Evolutionary conservation across 352 stramenopile genomes (phyloP).

Genomic region (Globisporangium recalcitrans): DNA sequence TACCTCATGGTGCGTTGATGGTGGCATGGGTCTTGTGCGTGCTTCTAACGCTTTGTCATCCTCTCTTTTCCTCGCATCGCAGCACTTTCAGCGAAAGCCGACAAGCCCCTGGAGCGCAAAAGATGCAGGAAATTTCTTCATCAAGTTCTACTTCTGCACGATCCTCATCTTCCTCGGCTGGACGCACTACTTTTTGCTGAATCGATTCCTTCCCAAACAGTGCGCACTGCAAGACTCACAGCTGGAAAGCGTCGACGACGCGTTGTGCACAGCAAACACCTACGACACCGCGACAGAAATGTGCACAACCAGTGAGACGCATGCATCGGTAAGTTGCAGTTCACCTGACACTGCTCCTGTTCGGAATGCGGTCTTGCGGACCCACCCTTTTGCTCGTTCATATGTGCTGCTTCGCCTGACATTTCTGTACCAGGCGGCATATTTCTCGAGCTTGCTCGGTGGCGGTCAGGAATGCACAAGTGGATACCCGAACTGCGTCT

Average conservation of each 20-base stretch:
- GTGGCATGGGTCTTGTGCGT: background rate
- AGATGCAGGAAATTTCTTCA: conserved; percentile 78
- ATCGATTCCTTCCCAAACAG: conserved; percentile 41
- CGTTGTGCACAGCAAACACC: conserved; percentile 26
- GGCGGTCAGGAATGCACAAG: conserved; percentile 25
- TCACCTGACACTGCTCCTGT: background rate
- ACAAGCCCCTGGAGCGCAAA: conserved; percentile 66
- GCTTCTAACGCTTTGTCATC: background rate
- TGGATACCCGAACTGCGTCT: conserved; percentile 62
- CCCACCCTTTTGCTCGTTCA: background rate
- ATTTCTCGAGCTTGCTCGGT: conserved; percentile 29
- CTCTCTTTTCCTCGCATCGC: background rate
- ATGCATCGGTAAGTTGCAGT: conserved; percentile 28
- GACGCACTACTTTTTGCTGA: conserved; percentile 58
- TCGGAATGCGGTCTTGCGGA: background rate
- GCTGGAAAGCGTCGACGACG: conserved; percentile 8
- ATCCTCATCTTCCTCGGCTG: conserved; percentile 56
- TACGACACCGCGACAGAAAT: conserved; percentile 26
- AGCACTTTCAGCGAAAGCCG: conserved; percentile 73
- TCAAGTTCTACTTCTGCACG: conserved; percentile 85
- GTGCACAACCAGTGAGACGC: conserved; percentile 28
- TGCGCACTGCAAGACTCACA: conserved; percentile 50
- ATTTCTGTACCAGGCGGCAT: conserved; percentile 24
- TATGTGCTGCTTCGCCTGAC: too few relatives aligned
- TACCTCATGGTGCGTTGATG: conserved; percentile 47